phyloP scores from a whole-genome alignment of 2,329 filamentous ascomycete species.

The Microsporum canis region DNA sequence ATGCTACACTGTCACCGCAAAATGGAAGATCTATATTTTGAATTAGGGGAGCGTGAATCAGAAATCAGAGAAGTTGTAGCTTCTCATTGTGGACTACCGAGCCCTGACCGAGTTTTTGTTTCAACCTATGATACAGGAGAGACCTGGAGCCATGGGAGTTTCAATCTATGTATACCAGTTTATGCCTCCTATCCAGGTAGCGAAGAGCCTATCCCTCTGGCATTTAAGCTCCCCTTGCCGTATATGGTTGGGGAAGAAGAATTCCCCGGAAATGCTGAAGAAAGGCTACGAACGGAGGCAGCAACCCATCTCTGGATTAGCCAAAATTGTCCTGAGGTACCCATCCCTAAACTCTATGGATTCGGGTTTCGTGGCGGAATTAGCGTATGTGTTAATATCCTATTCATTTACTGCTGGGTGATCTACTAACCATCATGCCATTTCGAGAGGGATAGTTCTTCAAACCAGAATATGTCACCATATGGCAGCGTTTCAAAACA shows the following conservation, averaged over 20 bases:
- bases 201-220: slow-evolving; percentile 7
- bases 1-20: slow-evolving; percentile 9
- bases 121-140: slow-evolving; percentile 4
- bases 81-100: slow-evolving; percentile 11
- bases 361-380: slow-evolving; percentile 18
- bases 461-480: slow-evolving; percentile 5
- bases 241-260: slow-evolving; percentile 15
- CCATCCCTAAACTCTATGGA: slow-evolving; percentile 14
- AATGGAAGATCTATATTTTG: slow-evolving; percentile 5
- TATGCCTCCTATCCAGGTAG: slow-evolving; percentile 5
- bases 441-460: slow-evolving; percentile 7
- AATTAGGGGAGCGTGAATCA: slow-evolving; percentile 2
- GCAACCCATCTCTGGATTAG: slow-evolving; percentile 17
- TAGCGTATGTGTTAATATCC: slow-evolving; percentile 8
- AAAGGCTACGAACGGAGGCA: slow-evolving; percentile 18
- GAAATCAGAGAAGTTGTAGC: slow-evolving; percentile 10
- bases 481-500: slow-evolving; percentile 11
- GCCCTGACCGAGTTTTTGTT: slow-evolving; percentile 8
- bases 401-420: not conserved
- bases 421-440: not conserved
- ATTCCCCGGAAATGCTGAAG: slow-evolving; percentile 16
- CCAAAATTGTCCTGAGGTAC: slow-evolving; percentile 16
- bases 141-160: slow-evolving; percentile 12
- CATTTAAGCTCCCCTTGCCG: slow-evolving; percentile 11
- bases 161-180: slow-evolving; percentile 13